These are phyloP conservation scores for Cystobasidium ongulense DNA, from an alignment of 768 basidiomycete species.

Conservation along the genomic window DNA sequence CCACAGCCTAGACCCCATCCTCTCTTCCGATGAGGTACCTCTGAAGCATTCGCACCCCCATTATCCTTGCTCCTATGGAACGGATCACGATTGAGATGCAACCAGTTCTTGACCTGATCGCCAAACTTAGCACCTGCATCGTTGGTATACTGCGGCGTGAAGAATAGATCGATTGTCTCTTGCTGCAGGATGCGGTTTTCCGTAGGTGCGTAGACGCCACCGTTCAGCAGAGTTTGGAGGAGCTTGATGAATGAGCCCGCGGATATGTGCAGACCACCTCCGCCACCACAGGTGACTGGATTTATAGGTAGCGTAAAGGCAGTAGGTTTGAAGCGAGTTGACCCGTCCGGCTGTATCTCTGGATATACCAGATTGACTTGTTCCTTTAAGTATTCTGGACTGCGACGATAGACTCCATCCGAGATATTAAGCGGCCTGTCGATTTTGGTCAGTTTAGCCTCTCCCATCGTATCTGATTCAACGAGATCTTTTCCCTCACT, in stretches of 20 bases:
- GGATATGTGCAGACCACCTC: conserved; percentile 11
- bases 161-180: conserved; percentile 15
- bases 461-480: neutral
- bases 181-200: neutral
- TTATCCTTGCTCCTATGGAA: conserved; percentile 11
- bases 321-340: conserved; percentile 10
- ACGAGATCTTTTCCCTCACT: neutral
- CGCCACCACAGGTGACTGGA: conserved; percentile 16
- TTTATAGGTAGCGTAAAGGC: conserved; percentile 22
- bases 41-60: neutral
- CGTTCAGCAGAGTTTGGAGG: conserved; percentile 12
- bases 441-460: neutral
- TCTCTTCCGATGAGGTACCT: neutral
- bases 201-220: conserved; percentile 14
- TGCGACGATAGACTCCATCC: conserved; percentile 11
- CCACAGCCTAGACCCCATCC: conserved; percentile 21
- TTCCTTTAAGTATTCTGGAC: conserved; percentile 1
- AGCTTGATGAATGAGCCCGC: conserved; percentile 15
- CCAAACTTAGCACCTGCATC: neutral
- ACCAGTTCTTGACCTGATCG: neutral
- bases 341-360: neutral
- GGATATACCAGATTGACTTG: conserved; percentile 14
- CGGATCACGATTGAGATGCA: neutral
- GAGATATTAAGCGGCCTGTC: neutral
- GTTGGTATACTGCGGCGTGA: conserved; percentile 12